These are phyloP conservation scores for Podospora pseudopauciseta DNA, from an alignment of 495 filamentous ascomycete species.

Conservation along the genomic window DNA sequence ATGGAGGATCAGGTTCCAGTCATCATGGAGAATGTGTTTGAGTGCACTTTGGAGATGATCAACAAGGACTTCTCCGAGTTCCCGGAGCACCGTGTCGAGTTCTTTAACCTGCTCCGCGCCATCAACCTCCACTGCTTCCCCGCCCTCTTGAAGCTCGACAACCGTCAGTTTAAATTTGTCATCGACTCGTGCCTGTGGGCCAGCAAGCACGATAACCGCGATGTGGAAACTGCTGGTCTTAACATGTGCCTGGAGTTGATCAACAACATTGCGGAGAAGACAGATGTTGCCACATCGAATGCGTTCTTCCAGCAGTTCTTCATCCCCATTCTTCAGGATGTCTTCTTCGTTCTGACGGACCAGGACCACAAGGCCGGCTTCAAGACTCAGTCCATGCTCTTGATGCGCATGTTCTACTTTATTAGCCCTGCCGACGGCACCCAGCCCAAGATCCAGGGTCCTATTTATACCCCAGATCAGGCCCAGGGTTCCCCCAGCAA, in stretches of 20 bases:
- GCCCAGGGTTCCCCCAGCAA: constrained; percentile 78
- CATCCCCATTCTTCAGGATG: constrained; percentile 89
- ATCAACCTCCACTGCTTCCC: constrained; percentile 98
- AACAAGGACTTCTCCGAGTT: constrained; percentile 99
- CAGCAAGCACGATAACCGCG: constrained; percentile 97
- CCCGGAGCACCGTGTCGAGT: constrained; percentile 95
- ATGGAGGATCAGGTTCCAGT: constrained; percentile 98
- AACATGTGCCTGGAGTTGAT: constrained; percentile 99
- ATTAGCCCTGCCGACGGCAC: constrained; percentile 59
- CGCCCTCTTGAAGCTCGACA: constrained; percentile 87
- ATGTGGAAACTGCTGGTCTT: constrained; percentile 95
- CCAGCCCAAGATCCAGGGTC: constrained; percentile 81
- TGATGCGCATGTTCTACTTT: constrained; percentile 95
- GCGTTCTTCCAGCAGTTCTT: constrained; percentile 98
- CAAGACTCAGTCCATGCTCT: constrained; percentile 89
- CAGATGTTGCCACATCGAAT: constrained; percentile 77
- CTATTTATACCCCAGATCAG: constrained; percentile 79
- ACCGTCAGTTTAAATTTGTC: constrained; percentile 95
- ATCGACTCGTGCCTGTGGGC: constrained; percentile 99
- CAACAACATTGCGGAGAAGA: constrained; percentile 89
- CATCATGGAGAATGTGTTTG: constrained; percentile 98
- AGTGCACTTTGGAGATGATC: constrained; percentile 98
- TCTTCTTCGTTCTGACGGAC: constrained; percentile 97
- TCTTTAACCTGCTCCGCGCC: constrained; percentile 91
- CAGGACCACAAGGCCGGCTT: constrained; percentile 98